Conservation (phyloP, 1,139 yeast species). For the Scheffersomyces titani region DNA sequence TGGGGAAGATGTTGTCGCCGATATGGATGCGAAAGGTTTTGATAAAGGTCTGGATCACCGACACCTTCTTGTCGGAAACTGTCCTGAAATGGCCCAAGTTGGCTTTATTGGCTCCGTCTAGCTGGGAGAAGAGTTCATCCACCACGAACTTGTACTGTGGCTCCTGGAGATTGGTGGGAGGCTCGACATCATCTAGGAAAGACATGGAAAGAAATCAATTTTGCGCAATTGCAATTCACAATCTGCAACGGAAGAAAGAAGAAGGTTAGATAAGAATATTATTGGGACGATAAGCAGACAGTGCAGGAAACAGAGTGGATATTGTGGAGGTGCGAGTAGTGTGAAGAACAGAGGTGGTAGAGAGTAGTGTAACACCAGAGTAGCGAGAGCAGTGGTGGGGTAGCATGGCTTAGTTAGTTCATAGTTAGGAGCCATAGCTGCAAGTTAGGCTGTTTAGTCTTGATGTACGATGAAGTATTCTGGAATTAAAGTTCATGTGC, state of each 20-base stretch:
- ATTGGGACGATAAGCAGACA: neutral
- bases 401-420: neutral
- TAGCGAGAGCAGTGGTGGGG: neutral
- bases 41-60: conserved; percentile 49
- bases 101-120: conserved; percentile 30
- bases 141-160: conserved; percentile 31
- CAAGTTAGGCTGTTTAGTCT: neutral
- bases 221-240: neutral
- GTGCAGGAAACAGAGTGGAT: neutral
- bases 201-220: conserved; percentile 7
- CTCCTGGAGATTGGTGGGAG: conserved; percentile 10
- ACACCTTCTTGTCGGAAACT: conserved; percentile 31
- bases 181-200: conserved; percentile 10
- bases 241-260: neutral
- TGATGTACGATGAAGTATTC: neutral
- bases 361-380: too few species aligned
- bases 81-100: conserved; percentile 28
- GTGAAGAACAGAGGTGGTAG: too few species aligned
- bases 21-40: conserved; percentile 62
- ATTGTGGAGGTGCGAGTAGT: too few species aligned
- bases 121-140: conserved; percentile 31
- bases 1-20: conserved; percentile 72
- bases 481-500: too few species aligned
- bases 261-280: neutral
- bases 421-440: neutral